phyloP scores from a whole-genome alignment of 441 rosid genomes.

The Jatropha podagrica region DNA sequence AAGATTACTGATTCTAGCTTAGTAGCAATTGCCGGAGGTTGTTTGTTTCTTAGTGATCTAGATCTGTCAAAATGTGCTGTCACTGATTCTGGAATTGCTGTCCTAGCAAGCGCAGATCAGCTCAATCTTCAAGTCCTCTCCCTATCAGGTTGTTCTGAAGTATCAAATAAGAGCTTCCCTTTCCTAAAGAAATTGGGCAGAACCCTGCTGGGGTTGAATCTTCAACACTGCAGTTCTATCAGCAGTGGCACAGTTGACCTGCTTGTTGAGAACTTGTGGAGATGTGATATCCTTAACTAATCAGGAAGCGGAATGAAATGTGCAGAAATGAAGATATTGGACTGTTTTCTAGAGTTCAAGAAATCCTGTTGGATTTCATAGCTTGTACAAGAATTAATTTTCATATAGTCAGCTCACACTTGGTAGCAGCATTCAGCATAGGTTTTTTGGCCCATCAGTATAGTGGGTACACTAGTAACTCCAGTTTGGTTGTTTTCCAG shows the following conservation, averaged over 20 bases:
- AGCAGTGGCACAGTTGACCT: constrained; percentile 55
- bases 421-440: constrained; percentile 39
- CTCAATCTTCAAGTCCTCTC: constrained; percentile 84
- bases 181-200: constrained; percentile 62
- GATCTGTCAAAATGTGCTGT: constrained; percentile 73
- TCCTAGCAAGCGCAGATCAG: constrained; percentile 62
- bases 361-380: constrained; percentile 7
- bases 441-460: constrained; percentile 21
- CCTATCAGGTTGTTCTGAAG: constrained; percentile 65
- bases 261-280: constrained; percentile 77
- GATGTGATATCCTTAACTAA: constrained; percentile 82
- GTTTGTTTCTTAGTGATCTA: constrained; percentile 77
- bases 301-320: constrained; percentile 3
- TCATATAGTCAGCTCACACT: constrained; percentile 15
- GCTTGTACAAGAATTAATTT: constrained; percentile 19
- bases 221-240: constrained; percentile 80
- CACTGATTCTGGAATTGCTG: constrained; percentile 65
- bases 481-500: constrained; percentile 32
- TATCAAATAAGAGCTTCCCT: constrained; percentile 63
- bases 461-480: constrained; percentile 12
- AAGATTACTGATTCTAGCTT: constrained; percentile 75
- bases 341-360: constrained; percentile 15
- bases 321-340: neutral
- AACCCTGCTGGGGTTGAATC: constrained; percentile 82
- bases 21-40: constrained; percentile 59